These are phyloP conservation scores for Uromyces viciae-fabae DNA, from an alignment of 1,284 basidiomycete species.

Conservation along the genomic window DNA sequence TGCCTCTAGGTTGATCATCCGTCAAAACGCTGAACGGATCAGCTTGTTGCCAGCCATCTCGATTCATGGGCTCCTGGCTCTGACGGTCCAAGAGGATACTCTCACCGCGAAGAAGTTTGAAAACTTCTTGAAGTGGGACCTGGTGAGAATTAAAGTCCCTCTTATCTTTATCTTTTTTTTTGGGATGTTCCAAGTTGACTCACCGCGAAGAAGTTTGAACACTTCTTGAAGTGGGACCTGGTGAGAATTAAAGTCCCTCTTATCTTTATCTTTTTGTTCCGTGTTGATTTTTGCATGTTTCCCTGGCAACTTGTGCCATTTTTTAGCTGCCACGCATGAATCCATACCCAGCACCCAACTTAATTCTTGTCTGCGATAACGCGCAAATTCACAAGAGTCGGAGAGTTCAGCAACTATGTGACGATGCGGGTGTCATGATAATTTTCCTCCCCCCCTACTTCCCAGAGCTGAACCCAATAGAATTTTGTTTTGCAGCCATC, in stretches of 20 bases:
- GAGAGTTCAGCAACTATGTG: background rate
- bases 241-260: no score
- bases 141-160: no score
- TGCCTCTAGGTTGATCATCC: background rate
- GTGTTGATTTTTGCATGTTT: background rate
- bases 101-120: background rate
- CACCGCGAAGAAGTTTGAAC: background rate
- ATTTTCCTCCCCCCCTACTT: background rate
- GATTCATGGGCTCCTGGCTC: background rate
- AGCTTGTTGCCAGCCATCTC: background rate
- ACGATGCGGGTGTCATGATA: background rate
- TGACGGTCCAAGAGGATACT: background rate
- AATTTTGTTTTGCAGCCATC: background rate
- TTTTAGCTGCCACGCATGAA: background rate
- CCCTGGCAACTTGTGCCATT: background rate
- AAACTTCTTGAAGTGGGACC: background rate
- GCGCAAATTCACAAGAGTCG: background rate
- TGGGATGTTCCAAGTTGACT: no score
- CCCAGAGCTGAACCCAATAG: conserved; percentile 1
- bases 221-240: conserved; percentile 1
- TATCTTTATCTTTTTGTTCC: no score
- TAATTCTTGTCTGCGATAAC: background rate
- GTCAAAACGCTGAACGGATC: background rate
- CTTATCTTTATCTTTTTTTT: no score
- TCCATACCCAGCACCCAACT: background rate